Conservation (phyloP, 1,284 basidiomycete species). For the Marasmius fiardii region DNA sequence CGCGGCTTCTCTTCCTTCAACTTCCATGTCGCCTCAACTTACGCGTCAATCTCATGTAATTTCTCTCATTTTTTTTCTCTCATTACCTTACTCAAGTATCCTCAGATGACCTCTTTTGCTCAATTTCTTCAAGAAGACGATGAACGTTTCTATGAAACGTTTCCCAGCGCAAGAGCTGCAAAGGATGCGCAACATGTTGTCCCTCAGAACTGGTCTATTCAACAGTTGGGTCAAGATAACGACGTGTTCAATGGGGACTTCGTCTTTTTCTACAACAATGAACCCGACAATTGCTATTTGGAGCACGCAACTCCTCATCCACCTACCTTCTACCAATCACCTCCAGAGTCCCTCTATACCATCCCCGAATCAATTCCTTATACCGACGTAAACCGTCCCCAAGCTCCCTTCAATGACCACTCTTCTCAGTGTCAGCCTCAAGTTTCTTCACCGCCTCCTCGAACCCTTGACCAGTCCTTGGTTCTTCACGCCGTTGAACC, state of each 20-base stretch:
- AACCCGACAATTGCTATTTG: neutral
- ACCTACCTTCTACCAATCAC: neutral
- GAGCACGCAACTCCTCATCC: neutral
- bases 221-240: neutral
- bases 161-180: neutral
- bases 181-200: neutral
- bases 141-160: conserved; percentile 5
- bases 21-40: neutral
- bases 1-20: neutral
- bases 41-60: neutral
- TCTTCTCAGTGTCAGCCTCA: neutral
- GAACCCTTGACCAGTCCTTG: too few relatives aligned
- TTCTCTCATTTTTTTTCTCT: neutral
- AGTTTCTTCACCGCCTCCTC: neutral
- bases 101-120: conserved; percentile 2
- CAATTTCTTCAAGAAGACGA: conserved; percentile 13
- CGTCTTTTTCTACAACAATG: neutral
- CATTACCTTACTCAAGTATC: neutral
- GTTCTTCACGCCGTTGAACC: neutral
- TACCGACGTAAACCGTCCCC: conserved; percentile 1
- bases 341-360: neutral
- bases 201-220: neutral
- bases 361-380: neutral
- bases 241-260: neutral
- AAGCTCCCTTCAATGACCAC: neutral